Conservation (phyloP, 2,329 filamentous ascomycete genomes). For the Cephalotrichum gorgonifer region DNA sequence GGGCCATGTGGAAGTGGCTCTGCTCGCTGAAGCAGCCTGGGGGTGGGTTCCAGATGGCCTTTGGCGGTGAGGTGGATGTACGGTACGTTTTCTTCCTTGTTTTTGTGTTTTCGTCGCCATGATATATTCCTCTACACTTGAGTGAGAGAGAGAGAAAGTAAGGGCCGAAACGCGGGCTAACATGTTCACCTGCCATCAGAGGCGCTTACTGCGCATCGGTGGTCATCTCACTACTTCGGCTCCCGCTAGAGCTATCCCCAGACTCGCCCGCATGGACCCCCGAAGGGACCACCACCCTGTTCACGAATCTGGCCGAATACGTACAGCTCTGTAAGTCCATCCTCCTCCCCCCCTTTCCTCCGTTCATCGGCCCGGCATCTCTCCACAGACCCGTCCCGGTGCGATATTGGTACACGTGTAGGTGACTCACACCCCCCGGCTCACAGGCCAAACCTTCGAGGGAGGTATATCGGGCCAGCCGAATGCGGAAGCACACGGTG, state of each 20-base stretch:
- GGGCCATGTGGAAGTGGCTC: conserved; percentile 84
- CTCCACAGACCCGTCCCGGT: background rate
- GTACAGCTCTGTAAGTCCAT: conserved; percentile 60
- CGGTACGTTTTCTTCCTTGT: conserved; percentile 51
- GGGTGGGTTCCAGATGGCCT: conserved; percentile 81
- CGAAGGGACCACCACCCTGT: conserved; percentile 53
- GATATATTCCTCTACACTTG: too few relatives aligned
- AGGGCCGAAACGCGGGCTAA: background rate
- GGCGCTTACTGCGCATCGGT: conserved; percentile 89
- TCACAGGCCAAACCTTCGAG: conserved; percentile 85
- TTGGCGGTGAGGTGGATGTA: conserved; percentile 86
- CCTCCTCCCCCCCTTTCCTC: background rate
- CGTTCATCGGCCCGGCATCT: background rate
- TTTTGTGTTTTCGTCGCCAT: too few relatives aligned
- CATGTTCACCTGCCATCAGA: conserved; percentile 3
- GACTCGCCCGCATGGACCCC: conserved; percentile 57
- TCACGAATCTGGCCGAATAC: conserved; percentile 68
- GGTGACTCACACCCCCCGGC: background rate
- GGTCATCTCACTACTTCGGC: conserved; percentile 69
- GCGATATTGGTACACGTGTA: background rate
- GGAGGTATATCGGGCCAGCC: conserved; percentile 84
- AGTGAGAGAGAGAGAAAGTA: too few relatives aligned
- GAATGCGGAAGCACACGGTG: conserved; percentile 85
- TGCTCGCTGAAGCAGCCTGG: conserved; percentile 74
- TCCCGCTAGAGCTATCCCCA: conserved; percentile 69